Conservation (phyloP, 176 grass and related monocot genomes). For the Aegilops umbellulata region DNA sequence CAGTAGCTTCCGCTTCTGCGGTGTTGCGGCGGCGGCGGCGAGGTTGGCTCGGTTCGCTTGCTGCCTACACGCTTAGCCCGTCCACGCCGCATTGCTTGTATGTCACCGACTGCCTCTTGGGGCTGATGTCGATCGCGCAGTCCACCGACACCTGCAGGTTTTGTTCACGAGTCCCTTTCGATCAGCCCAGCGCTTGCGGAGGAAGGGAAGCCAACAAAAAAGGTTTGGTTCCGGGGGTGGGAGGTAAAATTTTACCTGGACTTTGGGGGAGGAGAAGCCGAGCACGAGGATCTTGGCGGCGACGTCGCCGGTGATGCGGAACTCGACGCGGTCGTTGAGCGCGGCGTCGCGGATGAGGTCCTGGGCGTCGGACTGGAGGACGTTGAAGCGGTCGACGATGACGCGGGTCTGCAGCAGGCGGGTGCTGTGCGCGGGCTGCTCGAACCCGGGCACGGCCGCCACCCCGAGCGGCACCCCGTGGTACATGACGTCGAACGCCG, state of each 20-base stretch:
- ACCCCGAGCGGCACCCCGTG: constrained; percentile 90
- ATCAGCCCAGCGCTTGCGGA: neutral
- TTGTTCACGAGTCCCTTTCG: constrained; percentile 25
- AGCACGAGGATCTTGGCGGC: constrained; percentile 84
- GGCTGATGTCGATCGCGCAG: constrained; percentile 92
- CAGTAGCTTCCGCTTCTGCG: neutral
- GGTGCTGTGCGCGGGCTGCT: constrained; percentile 87
- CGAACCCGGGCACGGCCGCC: constrained; percentile 76
- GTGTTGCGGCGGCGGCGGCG: neutral
- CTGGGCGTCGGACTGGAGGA: constrained; percentile 85
- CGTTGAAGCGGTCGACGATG: constrained; percentile 92
- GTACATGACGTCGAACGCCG: constrained; percentile 91
- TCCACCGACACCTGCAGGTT: constrained; percentile 83
- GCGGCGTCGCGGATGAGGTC: constrained; percentile 87
- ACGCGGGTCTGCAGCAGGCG: constrained; percentile 80
- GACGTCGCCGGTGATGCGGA: constrained; percentile 92
- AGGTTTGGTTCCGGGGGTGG: neutral
- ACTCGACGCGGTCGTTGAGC: constrained; percentile 82
- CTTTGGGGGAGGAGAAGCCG: constrained; percentile 81
- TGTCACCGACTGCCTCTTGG: constrained; percentile 82
- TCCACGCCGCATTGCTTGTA: constrained; percentile 98
- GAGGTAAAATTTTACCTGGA: constrained; percentile 50
- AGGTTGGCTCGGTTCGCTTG: neutral
- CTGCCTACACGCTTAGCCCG: constrained; percentile 73
- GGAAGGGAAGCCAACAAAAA: constrained; percentile 14